Base-by-base conservation (phyloP, 1,284 basidiomycete species). In the Mixia osmundae region DNA sequence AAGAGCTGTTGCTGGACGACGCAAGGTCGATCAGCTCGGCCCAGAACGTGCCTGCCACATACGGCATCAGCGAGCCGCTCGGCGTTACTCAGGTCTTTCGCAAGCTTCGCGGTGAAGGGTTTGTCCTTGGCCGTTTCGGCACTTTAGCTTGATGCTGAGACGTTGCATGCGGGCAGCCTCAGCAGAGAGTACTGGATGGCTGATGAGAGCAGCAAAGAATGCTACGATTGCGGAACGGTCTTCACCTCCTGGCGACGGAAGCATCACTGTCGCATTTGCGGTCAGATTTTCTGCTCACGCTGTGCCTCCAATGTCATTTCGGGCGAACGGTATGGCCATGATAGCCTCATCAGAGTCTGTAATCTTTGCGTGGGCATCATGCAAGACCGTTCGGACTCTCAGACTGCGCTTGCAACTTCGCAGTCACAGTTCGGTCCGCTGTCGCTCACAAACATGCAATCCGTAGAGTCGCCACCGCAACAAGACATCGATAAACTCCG, bases 261-360 rank as follows among this genome's bases (percentile, higher is more conserved):
- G 53, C 85, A 94, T 52, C 85, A 94, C 54, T 91, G 85, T 60
- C 49, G 50, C 0, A 39, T 50, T 2, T 51, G 50, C 24, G 50
- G 54, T n/a, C 85, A 82, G 69, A 63, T 66, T 50, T 91, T 87
- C 53, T 94, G 85, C 56, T 80, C 78, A 16, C 69, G 80, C 5
- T 82, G 89, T 54, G 87, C 89, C 3, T 85, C 83, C n/a, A 89
- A 94, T 50, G 78, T 95, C 49, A 83, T 97, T 55, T 82, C 85
- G 44, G 87, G 82, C 5, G 67, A 72, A n/a, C 71, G 83, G 2
- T 95, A 91, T 52, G 83, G 83, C 5, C 76, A 83, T 42, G 72
- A 87, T 38, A 83, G 82, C 21, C 77, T 77, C 67, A 67, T 95
- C 38, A 70, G 89, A 40, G 76, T 87, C 9, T 95, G 87, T 60